Conservation (phyloP, 345 rosid genomes). For the Psidium guajava region DNA sequence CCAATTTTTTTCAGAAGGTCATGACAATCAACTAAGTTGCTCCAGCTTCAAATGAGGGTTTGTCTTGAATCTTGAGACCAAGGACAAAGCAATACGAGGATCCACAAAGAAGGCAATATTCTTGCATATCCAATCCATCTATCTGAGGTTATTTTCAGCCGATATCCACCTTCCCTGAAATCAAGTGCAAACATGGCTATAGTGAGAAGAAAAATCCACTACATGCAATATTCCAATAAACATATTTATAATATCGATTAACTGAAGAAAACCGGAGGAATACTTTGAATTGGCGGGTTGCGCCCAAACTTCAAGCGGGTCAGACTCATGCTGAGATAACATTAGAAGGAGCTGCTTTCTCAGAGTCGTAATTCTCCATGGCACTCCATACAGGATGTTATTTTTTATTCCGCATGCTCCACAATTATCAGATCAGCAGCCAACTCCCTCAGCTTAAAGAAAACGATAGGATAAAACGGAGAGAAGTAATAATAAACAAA, state of each 20-base stretch:
- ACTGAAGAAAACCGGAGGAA: too few species aligned
- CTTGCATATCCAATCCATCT: slow-evolving; percentile 27
- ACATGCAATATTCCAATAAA: neutral
- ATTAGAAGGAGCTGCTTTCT: slow-evolving; percentile 85
- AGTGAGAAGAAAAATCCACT: neutral
- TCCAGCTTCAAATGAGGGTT: slow-evolving; percentile 53
- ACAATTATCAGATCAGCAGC: neutral
- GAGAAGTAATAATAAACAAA: too few species aligned
- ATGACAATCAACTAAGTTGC: slow-evolving; percentile 37
- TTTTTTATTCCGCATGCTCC: slow-evolving; percentile 43
- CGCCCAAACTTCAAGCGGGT: slow-evolving; percentile 99
- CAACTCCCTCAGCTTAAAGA: neutral
- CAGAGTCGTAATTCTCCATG: slow-evolving; percentile 59
- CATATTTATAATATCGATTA: neutral
- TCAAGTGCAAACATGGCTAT: neutral
- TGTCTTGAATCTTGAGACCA: slow-evolving; percentile 74
- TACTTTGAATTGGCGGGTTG: slow-evolving; percentile 77
- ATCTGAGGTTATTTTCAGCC: slow-evolving; percentile 59
- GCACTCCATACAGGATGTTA: slow-evolving; percentile 91
- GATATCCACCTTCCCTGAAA: slow-evolving; percentile 54
- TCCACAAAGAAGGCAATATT: slow-evolving; percentile 8
- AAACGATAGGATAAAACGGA: too few species aligned
- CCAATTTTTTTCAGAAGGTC: too few species aligned
- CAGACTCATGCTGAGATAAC: slow-evolving; percentile 95
- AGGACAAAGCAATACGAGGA: slow-evolving; percentile 71